Base-by-base conservation (phyloP, 148 eudicot species). In the Mesembryanthemum crystallinum region DNA sequence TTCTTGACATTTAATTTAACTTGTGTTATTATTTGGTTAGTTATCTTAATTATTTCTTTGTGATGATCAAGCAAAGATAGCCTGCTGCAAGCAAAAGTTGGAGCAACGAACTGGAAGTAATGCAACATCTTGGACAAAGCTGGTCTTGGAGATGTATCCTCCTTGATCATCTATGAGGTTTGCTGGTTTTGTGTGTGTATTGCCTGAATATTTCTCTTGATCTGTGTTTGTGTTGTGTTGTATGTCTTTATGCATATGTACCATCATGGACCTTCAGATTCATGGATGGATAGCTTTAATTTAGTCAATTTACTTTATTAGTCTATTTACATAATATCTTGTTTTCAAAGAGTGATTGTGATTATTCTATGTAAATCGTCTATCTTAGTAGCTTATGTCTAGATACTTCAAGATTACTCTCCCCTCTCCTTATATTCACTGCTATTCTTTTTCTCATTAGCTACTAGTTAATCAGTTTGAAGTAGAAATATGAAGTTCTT, bases 21-120 rank as follows among this genome's bases (percentile, higher is more conserved):
- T 25, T 39, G n/a, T 29, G n/a, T 37, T 30, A 51, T 27, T n/a
- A 37, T 25, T 7, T 30, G 43, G 54, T 51, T 37, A n/a, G 39
- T 23, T n/a, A 57, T 74, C 74, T 69, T 67, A 60, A 67, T 76
- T 39, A n/a, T 66, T 21, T 51, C 24, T 29, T 85, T 86, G 21
- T 78, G 82, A 87, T 82, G 89, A 77, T 90, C 88, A 91, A 94
- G 95, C 86, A 85, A 94, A 94, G 98, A 73, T 97, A 90, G 83
- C 88, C 93, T 75, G 97, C 93, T 80, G 84, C 98, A 69, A 89
- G 91, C 89, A 94, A 86, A 73, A 83, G 81, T 81, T 91, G 91
- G 71, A 79, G 79, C 69, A 30, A n/a, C n/a, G n/a, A n/a, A n/a
- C n/a, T n/a, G n/a, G n/a, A n/a, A 80, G 71, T 67, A 81, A 79